Evolutionary conservation across 164 flowering plant genomes (phyloP), one percentile per base, ranked within the genome.

Genomic region (Chloranthus sessilifolius): DNA sequence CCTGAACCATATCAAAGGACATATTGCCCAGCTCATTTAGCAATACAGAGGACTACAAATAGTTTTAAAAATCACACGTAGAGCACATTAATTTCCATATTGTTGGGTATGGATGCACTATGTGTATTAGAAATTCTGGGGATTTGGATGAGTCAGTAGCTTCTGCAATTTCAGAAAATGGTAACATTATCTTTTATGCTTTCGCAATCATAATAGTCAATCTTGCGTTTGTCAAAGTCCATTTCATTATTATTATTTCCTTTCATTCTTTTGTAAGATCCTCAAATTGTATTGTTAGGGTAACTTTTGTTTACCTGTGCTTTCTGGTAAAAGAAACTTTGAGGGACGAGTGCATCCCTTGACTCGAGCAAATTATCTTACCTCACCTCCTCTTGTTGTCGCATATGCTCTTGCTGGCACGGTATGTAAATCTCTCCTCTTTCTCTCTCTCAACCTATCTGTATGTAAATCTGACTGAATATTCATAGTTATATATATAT

Each of bases 391-490:
- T 14, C 65, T 91, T 17, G 98, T 91, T 48, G 95, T 91, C 49
- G 98, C 98, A 2, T 91, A 88, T 69, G 98, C 96, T 38, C 86
- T 91, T 62, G 96, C 94, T 71, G 98, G 98, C 59, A 91, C 96
- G 50, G 96, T 88, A 64, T 43, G 56, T 46, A 33, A 11, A 30
- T 16, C 30, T 52, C 40, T 37, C 40, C n/a, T n/a, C n/a, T n/a
- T n/a, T n/a, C n/a, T n/a, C n/a, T n/a, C n/a, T n/a, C n/a, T n/a
- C n/a, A n/a, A n/a, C n/a, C n/a, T n/a, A n/a, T n/a, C n/a, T n/a
- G n/a, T n/a, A n/a, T n/a, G n/a, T n/a, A n/a, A n/a, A n/a, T n/a
- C n/a, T n/a, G n/a, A n/a, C n/a, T n/a, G n/a, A n/a, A n/a, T n/a
- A n/a, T n/a, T n/a, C n/a, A n/a, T n/a, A n/a, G n/a, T n/a, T n/a